Evolutionary conservation across 306 rosid species (phyloP).

Genomic region (Lotus japonicus): DNA sequence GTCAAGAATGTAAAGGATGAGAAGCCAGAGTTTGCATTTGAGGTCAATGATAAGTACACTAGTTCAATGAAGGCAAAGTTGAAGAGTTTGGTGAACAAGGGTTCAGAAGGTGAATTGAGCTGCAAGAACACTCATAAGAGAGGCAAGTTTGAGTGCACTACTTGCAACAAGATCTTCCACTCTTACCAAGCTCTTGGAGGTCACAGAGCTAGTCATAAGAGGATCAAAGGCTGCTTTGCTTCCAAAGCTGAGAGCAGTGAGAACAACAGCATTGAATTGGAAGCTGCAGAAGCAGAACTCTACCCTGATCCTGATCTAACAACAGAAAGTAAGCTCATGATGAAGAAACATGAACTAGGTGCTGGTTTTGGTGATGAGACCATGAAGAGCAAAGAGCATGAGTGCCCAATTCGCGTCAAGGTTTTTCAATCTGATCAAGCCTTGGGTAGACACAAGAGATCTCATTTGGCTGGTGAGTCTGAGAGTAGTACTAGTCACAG

Average conservation of each 20-base stretch:
- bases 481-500: background rate
- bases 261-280: constrained; percentile 47
- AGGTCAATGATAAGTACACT: constrained; percentile 29
- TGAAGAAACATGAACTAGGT: background rate
- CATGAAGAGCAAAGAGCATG: background rate
- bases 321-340: no score
- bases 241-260: constrained; percentile 49
- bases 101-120: constrained; percentile 30
- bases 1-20: constrained; percentile 16
- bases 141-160: constrained; percentile 63
- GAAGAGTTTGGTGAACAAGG: constrained; percentile 15
- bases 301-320: no score
- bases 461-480: background rate
- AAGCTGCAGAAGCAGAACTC: constrained; percentile 22
- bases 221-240: constrained; percentile 50
- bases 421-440: background rate
- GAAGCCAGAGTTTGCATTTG: constrained; percentile 22
- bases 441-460: background rate
- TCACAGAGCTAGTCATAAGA: constrained; percentile 85
- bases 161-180: constrained; percentile 59
- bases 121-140: constrained; percentile 33
- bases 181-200: constrained; percentile 97
- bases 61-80: constrained; percentile 36
- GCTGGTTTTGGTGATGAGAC: no score
- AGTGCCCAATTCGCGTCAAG: background rate